Evolutionary conservation across 495 filamentous ascomycete genomes (phyloP).

Genomic region (Neurospora sp.): DNA sequence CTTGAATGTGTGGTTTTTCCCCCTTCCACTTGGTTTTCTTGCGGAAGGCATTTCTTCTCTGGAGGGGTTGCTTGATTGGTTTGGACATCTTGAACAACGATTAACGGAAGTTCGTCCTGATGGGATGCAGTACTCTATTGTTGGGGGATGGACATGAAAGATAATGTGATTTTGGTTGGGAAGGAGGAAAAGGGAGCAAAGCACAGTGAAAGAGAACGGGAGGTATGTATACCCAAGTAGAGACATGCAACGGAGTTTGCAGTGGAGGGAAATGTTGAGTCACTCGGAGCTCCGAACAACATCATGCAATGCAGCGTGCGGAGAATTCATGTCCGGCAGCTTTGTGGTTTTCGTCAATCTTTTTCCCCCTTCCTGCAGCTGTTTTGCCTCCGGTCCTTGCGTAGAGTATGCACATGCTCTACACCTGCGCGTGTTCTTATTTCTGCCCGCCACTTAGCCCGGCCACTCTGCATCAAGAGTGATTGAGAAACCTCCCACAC

Average conservation of each 20-base stretch:
- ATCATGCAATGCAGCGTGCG: neutral
- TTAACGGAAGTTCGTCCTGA: neutral
- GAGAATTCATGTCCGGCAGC: neutral
- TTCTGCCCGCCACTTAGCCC: neutral
- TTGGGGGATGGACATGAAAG: neutral
- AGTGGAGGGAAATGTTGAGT: neutral
- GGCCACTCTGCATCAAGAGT: neutral
- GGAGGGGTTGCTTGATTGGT: neutral
- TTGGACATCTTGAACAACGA: neutral
- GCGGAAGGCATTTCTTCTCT: neutral
- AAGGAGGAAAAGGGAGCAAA: neutral
- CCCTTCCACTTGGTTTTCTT: neutral
- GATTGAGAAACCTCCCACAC: neutral
- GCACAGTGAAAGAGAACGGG: neutral
- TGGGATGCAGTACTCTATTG: neutral
- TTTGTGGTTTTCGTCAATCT: neutral
- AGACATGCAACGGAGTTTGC: neutral
- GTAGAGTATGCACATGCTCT: neutral
- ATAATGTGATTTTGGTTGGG: neutral
- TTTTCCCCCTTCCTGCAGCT: neutral
- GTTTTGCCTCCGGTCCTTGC: neutral
- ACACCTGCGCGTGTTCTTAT: neutral
- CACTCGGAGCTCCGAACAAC: neutral
- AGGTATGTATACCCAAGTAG: neutral
- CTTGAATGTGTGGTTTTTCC: rapidly evolving